A percentile compares a stretch with the other conserved stretches of the same genome.
Evolutionary conservation across 192 early-diverging fungal species (phyloP).

Genomic region (Radiomyces spectabilis): DNA sequence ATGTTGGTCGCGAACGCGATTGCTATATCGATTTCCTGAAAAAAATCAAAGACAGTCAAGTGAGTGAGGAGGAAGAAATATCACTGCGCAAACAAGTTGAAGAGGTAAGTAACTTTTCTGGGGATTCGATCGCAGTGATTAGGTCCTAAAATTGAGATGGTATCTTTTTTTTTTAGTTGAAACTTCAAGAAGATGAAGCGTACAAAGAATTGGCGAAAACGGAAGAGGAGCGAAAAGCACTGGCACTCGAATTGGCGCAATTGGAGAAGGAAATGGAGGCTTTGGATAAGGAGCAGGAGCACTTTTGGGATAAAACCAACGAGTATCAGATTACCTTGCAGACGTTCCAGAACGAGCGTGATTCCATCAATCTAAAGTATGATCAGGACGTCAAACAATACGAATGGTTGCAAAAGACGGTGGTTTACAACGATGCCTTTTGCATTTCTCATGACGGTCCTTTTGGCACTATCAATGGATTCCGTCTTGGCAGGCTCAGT

Average conservation of each 20-base stretch:
- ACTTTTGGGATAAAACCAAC: slow-evolving; percentile 72
- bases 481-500: slow-evolving; percentile 76
- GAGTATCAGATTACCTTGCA: slow-evolving; percentile 56
- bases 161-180: too few species aligned
- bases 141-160: too few species aligned
- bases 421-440: slow-evolving; percentile 94
- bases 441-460: slow-evolving; percentile 78
- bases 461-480: slow-evolving; percentile 92
- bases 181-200: not conserved
- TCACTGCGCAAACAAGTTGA: slow-evolving; percentile 47
- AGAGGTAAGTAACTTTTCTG: slow-evolving; percentile 33
- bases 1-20: slow-evolving; percentile 66
- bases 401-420: slow-evolving; percentile 81
- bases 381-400: slow-evolving; percentile 71
- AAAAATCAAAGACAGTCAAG: slow-evolving; percentile 44
- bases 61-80: slow-evolving; percentile 39
- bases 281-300: slow-evolving; percentile 52
- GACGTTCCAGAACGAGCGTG: slow-evolving; percentile 64
- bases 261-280: slow-evolving; percentile 46
- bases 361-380: slow-evolving; percentile 71
- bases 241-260: slow-evolving; percentile 35
- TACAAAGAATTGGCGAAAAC: slow-evolving; percentile 32
- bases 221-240: slow-evolving; percentile 33
- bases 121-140: too few species aligned
- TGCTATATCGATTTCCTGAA: slow-evolving; percentile 68